Conservation (phyloP, 1,139 yeast species). For the Candida pseudoviswanathii region DNA sequence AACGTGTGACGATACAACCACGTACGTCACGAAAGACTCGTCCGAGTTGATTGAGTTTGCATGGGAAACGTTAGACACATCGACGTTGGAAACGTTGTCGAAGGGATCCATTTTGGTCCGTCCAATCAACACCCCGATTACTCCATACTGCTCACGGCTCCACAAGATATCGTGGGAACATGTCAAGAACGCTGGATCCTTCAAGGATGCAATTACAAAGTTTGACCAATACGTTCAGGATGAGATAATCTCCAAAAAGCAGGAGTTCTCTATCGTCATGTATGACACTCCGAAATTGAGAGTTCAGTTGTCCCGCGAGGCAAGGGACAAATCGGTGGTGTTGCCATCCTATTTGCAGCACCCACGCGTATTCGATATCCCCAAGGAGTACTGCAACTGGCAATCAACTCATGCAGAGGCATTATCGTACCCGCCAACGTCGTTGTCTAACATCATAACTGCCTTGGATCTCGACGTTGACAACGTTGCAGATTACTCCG, state of each 20-base stretch:
- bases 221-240: conserved; percentile 55
- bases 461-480: conserved; percentile 59
- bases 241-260: conserved; percentile 40
- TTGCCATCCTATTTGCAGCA: conserved; percentile 77
- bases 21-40: conserved; percentile 61
- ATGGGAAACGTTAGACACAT: conserved; percentile 54
- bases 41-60: conserved; percentile 69
- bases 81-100: conserved; percentile 35
- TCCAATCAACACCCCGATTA: conserved; percentile 69
- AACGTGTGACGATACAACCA: conserved; percentile 68
- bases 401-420: conserved; percentile 64
- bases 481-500: conserved; percentile 15
- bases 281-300: conserved; percentile 69
- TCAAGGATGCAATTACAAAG: conserved; percentile 60
- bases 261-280: conserved; percentile 68
- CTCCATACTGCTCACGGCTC: conserved; percentile 57
- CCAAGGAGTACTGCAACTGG: conserved; percentile 74
- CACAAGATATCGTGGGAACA: conserved; percentile 66
- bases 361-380: conserved; percentile 76
- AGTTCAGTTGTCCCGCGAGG: conserved; percentile 79
- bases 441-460: conserved; percentile 54
- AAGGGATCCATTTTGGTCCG: conserved; percentile 53
- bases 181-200: conserved; percentile 54
- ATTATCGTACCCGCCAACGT: conserved; percentile 50
- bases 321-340: conserved; percentile 70